Evolutionary conservation across 495 filamentous ascomycete species (phyloP).

Genomic region (Antarctomyces pellizariae): DNA sequence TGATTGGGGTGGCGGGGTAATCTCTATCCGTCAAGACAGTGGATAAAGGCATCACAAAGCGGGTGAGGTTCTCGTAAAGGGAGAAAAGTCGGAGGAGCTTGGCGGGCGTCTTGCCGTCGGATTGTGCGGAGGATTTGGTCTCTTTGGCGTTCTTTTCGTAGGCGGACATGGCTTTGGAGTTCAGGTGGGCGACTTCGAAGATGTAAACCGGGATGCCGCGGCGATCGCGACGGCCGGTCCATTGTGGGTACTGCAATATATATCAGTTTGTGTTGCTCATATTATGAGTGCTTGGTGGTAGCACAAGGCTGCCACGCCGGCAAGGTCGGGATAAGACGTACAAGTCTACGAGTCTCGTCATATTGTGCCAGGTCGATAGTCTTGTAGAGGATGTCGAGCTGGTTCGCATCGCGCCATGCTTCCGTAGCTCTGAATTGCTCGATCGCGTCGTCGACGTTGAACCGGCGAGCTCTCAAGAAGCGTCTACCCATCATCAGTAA

Average conservation of each 20-base stretch:
- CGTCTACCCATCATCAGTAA: slow-evolving; percentile 26
- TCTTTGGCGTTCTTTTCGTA: slow-evolving; percentile 38
- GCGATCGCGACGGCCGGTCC: slow-evolving; percentile 68
- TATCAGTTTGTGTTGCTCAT: too few relatives aligned
- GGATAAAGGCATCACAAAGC: slow-evolving; percentile 67
- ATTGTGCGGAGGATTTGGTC: slow-evolving; percentile 25
- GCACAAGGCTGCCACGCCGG: slow-evolving; percentile 1
- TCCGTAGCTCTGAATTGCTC: slow-evolving; percentile 75
- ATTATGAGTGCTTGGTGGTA: slow-evolving; percentile 4
- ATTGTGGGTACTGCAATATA: slow-evolving; percentile 60
- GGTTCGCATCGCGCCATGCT: slow-evolving; percentile 60
- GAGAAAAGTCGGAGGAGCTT: slow-evolving; percentile 65
- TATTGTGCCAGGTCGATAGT: slow-evolving; percentile 66
- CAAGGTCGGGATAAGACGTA: slow-evolving; percentile 16
- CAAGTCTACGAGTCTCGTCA: slow-evolving; percentile 51
- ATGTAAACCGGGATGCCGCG: slow-evolving; percentile 79
- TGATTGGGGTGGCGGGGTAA: slow-evolving; percentile 51
- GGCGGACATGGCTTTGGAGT: slow-evolving; percentile 52
- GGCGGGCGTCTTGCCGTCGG: slow-evolving; percentile 34
- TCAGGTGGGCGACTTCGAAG: slow-evolving; percentile 61
- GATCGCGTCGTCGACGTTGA: slow-evolving; percentile 48
- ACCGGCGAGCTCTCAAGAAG: slow-evolving; percentile 57
- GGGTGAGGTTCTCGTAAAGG: slow-evolving; percentile 72
- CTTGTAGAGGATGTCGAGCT: slow-evolving; percentile 48
- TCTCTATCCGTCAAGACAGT: slow-evolving; percentile 43